phyloP scores from a whole-genome alignment of 129 eudicot species.

The Mikania micrantha region DNA sequence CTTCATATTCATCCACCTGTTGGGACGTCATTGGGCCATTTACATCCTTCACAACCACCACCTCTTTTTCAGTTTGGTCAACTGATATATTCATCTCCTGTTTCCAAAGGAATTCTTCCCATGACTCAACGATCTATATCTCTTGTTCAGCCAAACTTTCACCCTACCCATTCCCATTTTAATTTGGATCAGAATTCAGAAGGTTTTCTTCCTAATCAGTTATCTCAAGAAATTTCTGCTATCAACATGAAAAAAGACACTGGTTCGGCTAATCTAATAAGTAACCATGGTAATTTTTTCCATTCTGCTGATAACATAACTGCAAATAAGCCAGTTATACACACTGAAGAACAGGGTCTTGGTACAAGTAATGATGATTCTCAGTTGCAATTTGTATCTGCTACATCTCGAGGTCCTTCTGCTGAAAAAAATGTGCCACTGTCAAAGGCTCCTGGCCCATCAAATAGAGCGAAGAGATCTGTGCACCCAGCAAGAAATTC shows the following conservation, averaged over 20 bases:
- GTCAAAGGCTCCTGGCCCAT: constrained; percentile 41
- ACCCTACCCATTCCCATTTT: constrained; percentile 40
- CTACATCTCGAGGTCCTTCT: constrained; percentile 27
- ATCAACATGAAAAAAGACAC: constrained; percentile 27
- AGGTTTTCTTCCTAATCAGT: constrained; percentile 35
- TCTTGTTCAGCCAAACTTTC: constrained; percentile 60
- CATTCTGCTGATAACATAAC: constrained; percentile 22
- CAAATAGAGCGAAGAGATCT: constrained; percentile 45
- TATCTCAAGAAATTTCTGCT: constrained; percentile 29
- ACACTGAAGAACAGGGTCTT: constrained; percentile 24
- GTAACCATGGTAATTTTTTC: constrained; percentile 20
- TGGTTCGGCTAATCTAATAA: constrained; percentile 3
- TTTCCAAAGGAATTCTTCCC: constrained; percentile 77
- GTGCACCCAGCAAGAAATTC: constrained; percentile 41
- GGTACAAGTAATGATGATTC: constrained; percentile 27
- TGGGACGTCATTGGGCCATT: constrained; percentile 64
- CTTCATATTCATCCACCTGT: constrained; percentile 75
- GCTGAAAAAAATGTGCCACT: constrained; percentile 33
- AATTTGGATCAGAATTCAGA: constrained; percentile 36
- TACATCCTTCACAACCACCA: constrained; percentile 62
- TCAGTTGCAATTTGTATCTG: constrained; percentile 16
- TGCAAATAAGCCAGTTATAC: constrained; percentile 20
- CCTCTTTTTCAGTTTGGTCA: constrained; percentile 96
- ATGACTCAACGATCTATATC: constrained; percentile 55
- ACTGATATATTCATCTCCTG: constrained; percentile 61